These are phyloP conservation scores for Actinidia polygama DNA, from an alignment of 179 eudicot genomes.

Conservation along the genomic window DNA sequence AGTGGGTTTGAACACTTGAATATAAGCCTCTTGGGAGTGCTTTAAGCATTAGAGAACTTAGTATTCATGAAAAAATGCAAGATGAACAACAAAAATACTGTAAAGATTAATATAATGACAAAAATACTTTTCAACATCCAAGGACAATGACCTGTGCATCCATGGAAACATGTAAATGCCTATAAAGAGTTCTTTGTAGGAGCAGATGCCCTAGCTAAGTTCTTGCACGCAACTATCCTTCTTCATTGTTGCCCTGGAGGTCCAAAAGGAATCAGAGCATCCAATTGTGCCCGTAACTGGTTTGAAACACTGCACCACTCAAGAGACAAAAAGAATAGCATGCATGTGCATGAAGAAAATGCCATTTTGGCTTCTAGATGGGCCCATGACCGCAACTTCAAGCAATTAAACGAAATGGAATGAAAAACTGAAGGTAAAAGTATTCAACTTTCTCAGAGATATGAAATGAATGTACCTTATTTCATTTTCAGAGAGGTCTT, in stretches of 20 bases:
- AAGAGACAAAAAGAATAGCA: neutral
- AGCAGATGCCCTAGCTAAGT: conserved; percentile 5
- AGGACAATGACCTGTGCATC: neutral
- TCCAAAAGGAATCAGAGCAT: conserved; percentile 73
- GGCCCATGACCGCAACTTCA: neutral
- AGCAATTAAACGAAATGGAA: neutral
- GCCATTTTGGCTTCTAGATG: neutral
- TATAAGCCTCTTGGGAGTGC: too few species aligned
- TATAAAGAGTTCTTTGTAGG: neutral
- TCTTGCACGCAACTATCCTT: conserved; percentile 65
- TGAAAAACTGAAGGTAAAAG: neutral
- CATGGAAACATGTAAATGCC: neutral
- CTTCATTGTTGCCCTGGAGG: conserved; percentile 76
- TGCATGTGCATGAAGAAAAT: too few species aligned
- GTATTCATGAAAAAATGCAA: neutral
- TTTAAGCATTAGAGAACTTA: neutral
- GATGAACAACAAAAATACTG: neutral
- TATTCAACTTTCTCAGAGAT: neutral
- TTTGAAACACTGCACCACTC: conserved; percentile 63
- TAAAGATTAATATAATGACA: neutral
- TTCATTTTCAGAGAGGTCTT: conserved; percentile 87
- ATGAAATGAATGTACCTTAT: conserved; percentile 49
- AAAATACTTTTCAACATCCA: neutral
- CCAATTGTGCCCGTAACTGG: conserved; percentile 64
- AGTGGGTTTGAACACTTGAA: too few species aligned